phyloP scores from a whole-genome alignment of 73 alveolate species.

The Effrenium voratum region DNA sequence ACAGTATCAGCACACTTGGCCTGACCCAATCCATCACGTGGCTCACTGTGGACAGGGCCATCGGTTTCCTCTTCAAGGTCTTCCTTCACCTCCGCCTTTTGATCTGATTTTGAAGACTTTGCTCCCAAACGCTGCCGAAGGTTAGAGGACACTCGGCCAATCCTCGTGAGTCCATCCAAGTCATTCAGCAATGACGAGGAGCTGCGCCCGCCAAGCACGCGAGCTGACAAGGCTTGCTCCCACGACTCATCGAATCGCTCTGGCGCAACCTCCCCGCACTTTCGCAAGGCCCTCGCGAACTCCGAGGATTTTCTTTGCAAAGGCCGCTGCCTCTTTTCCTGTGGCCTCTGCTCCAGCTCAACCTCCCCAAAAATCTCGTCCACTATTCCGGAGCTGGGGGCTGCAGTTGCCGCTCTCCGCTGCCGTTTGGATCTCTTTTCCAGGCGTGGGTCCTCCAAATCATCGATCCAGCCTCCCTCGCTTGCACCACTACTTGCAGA shows the following conservation, averaged over 20 bases:
- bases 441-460: constrained; percentile 67
- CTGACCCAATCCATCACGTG: too few relatives aligned
- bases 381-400: background rate
- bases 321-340: background rate
- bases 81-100: too few relatives aligned
- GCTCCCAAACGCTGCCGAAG: background rate
- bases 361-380: constrained; percentile 48
- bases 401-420: background rate
- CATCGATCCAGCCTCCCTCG: constrained; percentile 79
- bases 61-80: too few relatives aligned
- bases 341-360: constrained; percentile 62
- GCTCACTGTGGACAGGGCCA: too few relatives aligned
- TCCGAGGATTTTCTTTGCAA: background rate
- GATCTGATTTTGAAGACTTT: too few relatives aligned
- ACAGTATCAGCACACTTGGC: too few relatives aligned
- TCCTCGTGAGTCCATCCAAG: constrained; percentile 44
- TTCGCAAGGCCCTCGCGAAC: constrained; percentile 10
- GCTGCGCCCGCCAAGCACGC: background rate
- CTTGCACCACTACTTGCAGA: constrained; percentile 53
- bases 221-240: constrained; percentile 9
- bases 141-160: constrained; percentile 13
- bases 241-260: constrained; percentile 30
- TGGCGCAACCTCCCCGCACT: constrained; percentile 31
- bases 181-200: constrained; percentile 45
- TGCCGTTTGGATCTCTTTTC: constrained; percentile 7